Percentiles rank a stretch among this genome's conserved stretches.
Evolutionary conservation across 2,329 filamentous ascomycete species (phyloP).

Genomic region (Purpureocillium takamizusanense): DNA sequence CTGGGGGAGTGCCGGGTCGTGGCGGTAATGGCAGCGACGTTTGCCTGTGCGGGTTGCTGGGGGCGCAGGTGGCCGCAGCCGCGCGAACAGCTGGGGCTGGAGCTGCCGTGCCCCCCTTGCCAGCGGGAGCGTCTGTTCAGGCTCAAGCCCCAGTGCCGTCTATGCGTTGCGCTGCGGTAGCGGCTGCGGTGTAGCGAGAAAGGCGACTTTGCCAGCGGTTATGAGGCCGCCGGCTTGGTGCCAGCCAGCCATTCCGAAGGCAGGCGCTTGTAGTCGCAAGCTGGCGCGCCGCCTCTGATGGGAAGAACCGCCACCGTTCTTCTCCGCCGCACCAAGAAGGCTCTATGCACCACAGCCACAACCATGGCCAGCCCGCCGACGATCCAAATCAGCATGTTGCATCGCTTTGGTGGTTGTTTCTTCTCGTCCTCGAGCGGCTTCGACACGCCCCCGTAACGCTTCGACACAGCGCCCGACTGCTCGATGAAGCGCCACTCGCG

Average conservation of each 20-base stretch:
- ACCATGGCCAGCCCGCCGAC: not conserved
- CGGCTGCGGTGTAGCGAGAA: no score
- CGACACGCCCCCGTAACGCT: not conserved
- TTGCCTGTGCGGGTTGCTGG: no score
- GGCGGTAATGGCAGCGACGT: no score
- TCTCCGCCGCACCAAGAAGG: not conserved
- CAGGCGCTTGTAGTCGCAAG: not conserved
- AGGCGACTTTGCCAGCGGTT: no score
- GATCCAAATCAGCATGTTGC: not conserved
- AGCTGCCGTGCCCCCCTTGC: no score
- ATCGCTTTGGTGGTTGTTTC: not conserved
- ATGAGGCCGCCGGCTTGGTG: no score
- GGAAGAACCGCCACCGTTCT: not conserved
- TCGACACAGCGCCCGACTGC: not conserved
- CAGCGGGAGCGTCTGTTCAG: no score
- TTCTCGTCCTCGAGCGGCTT: not conserved
- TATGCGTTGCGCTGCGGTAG: no score
- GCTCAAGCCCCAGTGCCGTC: no score
- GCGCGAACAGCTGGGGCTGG: no score
- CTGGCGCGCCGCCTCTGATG: not conserved
- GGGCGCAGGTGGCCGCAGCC: no score
- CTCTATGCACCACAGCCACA: not conserved
- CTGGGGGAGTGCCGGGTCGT: no score
- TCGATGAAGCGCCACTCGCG: constrained; percentile 1
- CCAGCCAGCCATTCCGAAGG: not conserved